These are phyloP conservation scores for Alopecurus myosuroides DNA, from an alignment of 176 grass and related monocot species.

Conservation along the genomic window DNA sequence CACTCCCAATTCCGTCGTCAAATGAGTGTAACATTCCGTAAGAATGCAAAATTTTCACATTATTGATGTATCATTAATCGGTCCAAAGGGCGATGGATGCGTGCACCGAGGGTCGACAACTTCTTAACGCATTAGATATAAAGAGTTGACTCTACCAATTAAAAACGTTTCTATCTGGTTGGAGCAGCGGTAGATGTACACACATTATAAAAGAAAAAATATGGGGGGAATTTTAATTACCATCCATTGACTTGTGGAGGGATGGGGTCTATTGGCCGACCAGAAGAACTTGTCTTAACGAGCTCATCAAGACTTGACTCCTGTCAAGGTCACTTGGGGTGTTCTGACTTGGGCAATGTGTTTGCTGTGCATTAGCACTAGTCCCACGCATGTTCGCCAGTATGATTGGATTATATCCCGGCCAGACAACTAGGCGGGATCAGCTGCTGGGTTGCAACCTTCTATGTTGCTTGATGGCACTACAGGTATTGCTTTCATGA, in stretches of 20 bases:
- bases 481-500: background rate
- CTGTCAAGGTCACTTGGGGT: background rate
- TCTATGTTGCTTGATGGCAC: background rate
- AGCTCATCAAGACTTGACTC: background rate
- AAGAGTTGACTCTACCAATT: conserved; percentile 3
- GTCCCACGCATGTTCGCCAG: conserved; percentile 25
- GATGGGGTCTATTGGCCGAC: background rate
- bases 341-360: conserved; percentile 18
- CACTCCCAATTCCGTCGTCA: background rate
- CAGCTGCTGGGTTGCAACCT: background rate
- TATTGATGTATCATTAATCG: background rate
- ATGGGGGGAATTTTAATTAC: too few species aligned
- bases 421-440: background rate
- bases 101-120: too few species aligned
- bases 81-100: too few species aligned
- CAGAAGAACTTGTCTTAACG: background rate
- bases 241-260: background rate
- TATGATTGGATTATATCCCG: conserved; percentile 18
- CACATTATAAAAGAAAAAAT: background rate
- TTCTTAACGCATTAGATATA: too few species aligned
- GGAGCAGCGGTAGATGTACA: background rate
- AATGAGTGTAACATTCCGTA: background rate
- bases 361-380: conserved; percentile 4
- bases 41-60: background rate
- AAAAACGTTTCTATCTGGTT: background rate